phyloP scores from a whole-genome alignment of 1,284 basidiomycete genomes.

The Puccinia hordei region DNA sequence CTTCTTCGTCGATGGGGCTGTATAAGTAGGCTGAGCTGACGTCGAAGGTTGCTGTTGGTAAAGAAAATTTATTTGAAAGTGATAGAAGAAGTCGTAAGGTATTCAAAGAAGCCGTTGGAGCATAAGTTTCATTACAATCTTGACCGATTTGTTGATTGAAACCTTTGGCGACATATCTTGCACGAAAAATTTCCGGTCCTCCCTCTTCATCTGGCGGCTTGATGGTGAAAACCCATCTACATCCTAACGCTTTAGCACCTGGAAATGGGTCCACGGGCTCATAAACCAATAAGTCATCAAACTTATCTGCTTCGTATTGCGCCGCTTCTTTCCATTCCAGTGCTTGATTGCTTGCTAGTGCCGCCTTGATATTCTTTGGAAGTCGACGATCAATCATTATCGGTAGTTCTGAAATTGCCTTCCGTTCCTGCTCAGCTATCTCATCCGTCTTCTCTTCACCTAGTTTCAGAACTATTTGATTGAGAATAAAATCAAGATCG shows the following conservation, averaged over 20 bases:
- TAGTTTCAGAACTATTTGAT: neutral
- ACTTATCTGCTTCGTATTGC: neutral
- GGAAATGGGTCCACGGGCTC: neutral
- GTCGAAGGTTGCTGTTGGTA: neutral
- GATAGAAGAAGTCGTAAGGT: neutral
- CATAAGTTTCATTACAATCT: conserved; percentile 14
- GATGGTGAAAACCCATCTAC: neutral
- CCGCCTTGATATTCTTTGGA: neutral
- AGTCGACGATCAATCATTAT: neutral
- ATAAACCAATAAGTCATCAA: neutral
- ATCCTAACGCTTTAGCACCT: neutral
- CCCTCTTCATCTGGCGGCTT: neutral
- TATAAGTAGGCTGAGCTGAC: conserved; percentile 16
- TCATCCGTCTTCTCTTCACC: conserved; percentile 1
- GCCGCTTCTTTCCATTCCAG: neutral
- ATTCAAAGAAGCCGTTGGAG: conserved; percentile 11
- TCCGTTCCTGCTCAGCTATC: neutral
- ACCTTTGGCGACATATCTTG: conserved; percentile 4
- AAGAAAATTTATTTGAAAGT: neutral
- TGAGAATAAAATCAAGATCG: too few relatives aligned
- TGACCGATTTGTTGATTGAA: neutral
- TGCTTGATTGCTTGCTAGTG: neutral
- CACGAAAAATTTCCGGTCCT: neutral
- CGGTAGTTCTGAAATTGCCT: neutral
- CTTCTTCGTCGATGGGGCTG: neutral